Evolutionary conservation across 257 asterid species (phyloP).

Genomic region (Nicotiana paniculata): DNA sequence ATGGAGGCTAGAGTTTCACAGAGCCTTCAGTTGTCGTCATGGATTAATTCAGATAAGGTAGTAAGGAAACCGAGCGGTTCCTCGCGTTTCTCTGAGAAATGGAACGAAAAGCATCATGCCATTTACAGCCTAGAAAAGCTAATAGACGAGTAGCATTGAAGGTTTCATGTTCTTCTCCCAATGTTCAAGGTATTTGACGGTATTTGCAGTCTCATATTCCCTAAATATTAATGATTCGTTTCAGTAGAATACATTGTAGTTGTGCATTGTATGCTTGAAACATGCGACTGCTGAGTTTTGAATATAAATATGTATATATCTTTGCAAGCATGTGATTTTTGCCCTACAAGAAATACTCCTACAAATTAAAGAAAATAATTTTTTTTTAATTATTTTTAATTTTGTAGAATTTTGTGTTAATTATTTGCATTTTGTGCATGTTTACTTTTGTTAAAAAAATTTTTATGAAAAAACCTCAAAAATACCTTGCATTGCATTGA

Average conservation of each 20-base stretch:
- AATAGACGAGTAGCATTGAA: conserved; percentile 25
- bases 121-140: conserved; percentile 23
- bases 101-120: conserved; percentile 26
- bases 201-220: neutral
- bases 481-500: too few species aligned
- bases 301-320: neutral
- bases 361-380: too few species aligned
- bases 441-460: too few species aligned
- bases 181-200: conserved; percentile 45
- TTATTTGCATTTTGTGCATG: too few species aligned
- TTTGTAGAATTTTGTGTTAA: too few species aligned
- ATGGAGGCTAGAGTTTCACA: conserved; percentile 59
- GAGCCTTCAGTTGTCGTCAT: conserved; percentile 35
- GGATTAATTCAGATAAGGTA: conserved; percentile 26
- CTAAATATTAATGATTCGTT: neutral
- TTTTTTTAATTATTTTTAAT: too few species aligned
- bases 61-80: conserved; percentile 33
- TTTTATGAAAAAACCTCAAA: too few species aligned
- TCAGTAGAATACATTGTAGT: neutral
- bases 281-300: neutral
- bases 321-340: too few species aligned
- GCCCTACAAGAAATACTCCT: too few species aligned
- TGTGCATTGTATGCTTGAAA: neutral
- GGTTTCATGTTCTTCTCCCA: conserved; percentile 57
- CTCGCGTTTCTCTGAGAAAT: conserved; percentile 29